phyloP scores from a whole-genome alignment of 768 basidiomycete genomes.

The Lentinula sp. region DNA sequence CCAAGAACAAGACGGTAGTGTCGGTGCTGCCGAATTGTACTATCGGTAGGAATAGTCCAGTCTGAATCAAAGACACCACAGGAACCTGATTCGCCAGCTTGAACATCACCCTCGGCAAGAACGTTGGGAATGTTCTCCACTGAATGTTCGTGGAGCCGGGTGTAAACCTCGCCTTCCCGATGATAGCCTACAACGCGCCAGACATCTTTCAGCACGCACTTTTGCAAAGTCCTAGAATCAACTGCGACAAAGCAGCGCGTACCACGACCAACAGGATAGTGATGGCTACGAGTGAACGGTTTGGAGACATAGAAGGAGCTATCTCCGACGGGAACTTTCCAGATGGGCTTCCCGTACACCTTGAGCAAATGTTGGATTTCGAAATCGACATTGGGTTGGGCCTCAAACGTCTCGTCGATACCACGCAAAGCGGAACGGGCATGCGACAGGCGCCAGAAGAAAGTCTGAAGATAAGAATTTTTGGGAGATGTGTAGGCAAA shows the following conservation, averaged over 20 bases:
- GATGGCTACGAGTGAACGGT: constrained; percentile 9
- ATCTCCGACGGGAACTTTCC: not conserved
- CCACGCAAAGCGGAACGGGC: constrained; percentile 8
- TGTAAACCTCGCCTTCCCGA: constrained; percentile 10
- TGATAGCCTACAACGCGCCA: constrained; percentile 12
- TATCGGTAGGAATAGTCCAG: not conserved
- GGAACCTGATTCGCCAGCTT: not conserved
- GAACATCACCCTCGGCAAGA: not conserved
- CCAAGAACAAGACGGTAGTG: not conserved
- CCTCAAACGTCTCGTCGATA: constrained; percentile 6
- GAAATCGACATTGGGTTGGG: too few species aligned
- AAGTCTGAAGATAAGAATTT: not conserved
- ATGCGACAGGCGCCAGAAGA: constrained; percentile 12
- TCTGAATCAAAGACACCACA: not conserved
- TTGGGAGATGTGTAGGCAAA: not conserved
- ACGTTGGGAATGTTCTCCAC: not conserved
- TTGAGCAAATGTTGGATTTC: too few species aligned
- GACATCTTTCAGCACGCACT: constrained; percentile 9
- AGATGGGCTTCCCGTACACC: too few species aligned
- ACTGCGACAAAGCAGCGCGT: constrained; percentile 12
- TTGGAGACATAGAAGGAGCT: constrained; percentile 4
- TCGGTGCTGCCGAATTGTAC: constrained; percentile 6
- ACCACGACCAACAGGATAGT: constrained; percentile 11
- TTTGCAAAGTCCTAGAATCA: not conserved
- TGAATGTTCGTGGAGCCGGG: not conserved